A percentile compares a stretch with the other conserved stretches of the same genome.
phyloP scores from a whole-genome alignment of 2,329 filamentous ascomycete species.

The Phaeosphaeriaceae sp. region DNA sequence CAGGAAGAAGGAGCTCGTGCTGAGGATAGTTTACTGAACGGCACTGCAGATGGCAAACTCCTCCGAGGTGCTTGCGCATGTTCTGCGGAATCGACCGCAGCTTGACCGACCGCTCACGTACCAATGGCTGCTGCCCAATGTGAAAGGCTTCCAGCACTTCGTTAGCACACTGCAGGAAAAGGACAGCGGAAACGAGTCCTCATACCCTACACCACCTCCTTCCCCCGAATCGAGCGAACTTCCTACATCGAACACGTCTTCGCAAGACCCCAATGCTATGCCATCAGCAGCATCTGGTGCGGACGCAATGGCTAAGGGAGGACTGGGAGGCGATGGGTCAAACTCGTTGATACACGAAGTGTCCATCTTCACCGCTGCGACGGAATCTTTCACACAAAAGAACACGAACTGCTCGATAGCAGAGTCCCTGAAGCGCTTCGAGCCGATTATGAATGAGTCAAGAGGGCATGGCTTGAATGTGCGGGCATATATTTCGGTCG shows the following conservation, averaged over 20 bases:
- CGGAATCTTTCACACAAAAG: slow-evolving; percentile 78
- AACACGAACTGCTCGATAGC: slow-evolving; percentile 84
- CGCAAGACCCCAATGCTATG: slow-evolving; percentile 52
- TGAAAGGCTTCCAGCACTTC: slow-evolving; percentile 73
- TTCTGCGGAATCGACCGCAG: slow-evolving; percentile 65
- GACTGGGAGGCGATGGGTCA: background rate
- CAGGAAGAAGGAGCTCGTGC: background rate
- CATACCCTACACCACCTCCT: slow-evolving; percentile 57
- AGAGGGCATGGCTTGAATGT: slow-evolving; percentile 72
- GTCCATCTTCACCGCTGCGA: slow-evolving; percentile 82
- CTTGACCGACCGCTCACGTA: slow-evolving; percentile 69
- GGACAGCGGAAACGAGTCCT: slow-evolving; percentile 45
- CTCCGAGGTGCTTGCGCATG: slow-evolving; percentile 73
- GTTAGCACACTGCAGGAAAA: slow-evolving; percentile 58
- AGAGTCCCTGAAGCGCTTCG: slow-evolving; percentile 74
- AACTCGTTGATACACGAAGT: slow-evolving; percentile 58
- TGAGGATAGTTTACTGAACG: slow-evolving; percentile 49
- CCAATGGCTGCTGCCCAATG: slow-evolving; percentile 82
- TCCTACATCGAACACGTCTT: slow-evolving; percentile 53
- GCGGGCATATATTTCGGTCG: slow-evolving; percentile 75
- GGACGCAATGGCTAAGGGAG: slow-evolving; percentile 38
- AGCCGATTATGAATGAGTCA: slow-evolving; percentile 71
- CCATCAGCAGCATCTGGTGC: slow-evolving; percentile 44
- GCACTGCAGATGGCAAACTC: slow-evolving; percentile 76
- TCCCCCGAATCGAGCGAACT: slow-evolving; percentile 46